Evolutionary conservation across 2,329 filamentous ascomycete species (phyloP), one percentile per base, ranked within the genome.

Genomic region (Xylaria sp.): DNA sequence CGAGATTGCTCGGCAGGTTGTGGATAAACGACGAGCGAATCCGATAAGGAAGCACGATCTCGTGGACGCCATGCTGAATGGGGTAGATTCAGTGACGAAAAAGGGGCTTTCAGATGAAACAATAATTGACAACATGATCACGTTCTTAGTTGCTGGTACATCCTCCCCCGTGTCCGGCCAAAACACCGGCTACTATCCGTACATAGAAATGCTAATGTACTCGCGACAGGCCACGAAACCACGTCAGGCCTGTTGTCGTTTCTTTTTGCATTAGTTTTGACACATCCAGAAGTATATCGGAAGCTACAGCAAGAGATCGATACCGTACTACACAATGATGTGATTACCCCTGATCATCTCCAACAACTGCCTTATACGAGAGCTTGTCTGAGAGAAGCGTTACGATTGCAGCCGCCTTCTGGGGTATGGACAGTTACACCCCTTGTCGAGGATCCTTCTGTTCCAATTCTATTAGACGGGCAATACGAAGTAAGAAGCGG

Each of bases 161-260:
- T n/a, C n/a, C n/a, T n/a, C n/a, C n/a, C n/a, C n/a, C n/a, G n/a
- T n/a, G n/a, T n/a, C n/a, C n/a, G n/a, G n/a, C n/a, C n/a, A n/a
- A n/a, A n/a, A n/a, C n/a, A n/a, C n/a, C n/a, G n/a, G n/a, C n/a
- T n/a, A n/a, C n/a, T n/a, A n/a, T n/a, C n/a, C n/a, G n/a, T n/a
- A n/a, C n/a, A n/a, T n/a, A n/a, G n/a, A n/a, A n/a, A n/a, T n/a
- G n/a, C n/a, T n/a, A n/a, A n/a, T n/a, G n/a, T n/a, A n/a, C n/a
- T n/a, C n/a, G n/a, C n/a, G n/a, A n/a, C n/a, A n/a, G n/a, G n/a
- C 15, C 83, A 86, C 62, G 85, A 87, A 54, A 88, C 86, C 0
- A 83, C 85, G 0, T 79, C 81, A 3, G 83, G 83, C 23, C 74
- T 84, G 19, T 73, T 87, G 31, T 77, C 82, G 1, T 86, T 84